Evolutionary conservation across 176 grass and related monocot genomes (phyloP), one percentile per base, ranked within the genome.

Genomic region (Phoenix dactylifera): DNA sequence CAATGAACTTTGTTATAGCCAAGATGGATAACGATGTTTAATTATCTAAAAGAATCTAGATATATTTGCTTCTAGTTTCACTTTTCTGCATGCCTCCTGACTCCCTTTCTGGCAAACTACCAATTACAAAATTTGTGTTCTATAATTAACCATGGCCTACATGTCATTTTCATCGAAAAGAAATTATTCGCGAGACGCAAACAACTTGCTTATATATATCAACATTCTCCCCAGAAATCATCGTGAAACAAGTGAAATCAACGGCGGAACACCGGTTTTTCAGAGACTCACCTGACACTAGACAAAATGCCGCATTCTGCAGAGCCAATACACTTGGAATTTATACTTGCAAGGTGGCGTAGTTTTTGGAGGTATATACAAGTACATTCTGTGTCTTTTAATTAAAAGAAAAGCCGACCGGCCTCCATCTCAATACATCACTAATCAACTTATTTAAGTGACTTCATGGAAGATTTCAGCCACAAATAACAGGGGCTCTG

Each of bases 181-280:
- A 14, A 44, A 44, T 44, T 44, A 44, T 10, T 44, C 10, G 35
- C 35, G 10, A 44, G 35, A 12, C 35, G 12, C 7, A 0, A 44
- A 9, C 35, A 44, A 12, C 10, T 3, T 44, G 6, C 6, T 44
- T 44, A 9, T 44, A 9, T 44, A 9, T 44, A 9, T 44, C 35
- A 44, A 14, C 9, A 14, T 44, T 44, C 35, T 10, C 10, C 35
- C 1, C 12, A 9, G 35, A 44, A 14, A 12, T 44, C 16, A 50
- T 49, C 26, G 22, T 10, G 1, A 60, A 72, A 35, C 57, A 58
- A 57, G 23, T 81, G 61, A 78, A 85, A 89, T 79, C 81, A 57
- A 75, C 63, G 74, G 86, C 77, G 59, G 77, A 68, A 59, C 70
- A 69, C 71, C 48, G 86, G 74, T 71, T 82, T 65, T 44, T 55